phyloP scores from a whole-genome alignment of 805 yeast species.

The Hermanozyma aechmeae region DNA sequence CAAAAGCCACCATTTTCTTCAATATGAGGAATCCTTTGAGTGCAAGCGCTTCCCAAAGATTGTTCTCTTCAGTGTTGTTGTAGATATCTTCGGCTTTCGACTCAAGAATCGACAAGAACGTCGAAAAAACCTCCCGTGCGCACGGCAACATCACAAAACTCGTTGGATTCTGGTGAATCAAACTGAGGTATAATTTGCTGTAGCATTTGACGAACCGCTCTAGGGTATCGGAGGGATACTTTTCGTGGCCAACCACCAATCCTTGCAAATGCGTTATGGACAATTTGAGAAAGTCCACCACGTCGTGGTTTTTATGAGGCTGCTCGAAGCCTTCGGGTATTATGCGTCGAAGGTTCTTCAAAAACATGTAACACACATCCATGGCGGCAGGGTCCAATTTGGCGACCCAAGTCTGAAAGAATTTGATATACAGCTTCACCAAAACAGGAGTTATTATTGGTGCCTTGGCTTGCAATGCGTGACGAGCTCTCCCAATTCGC shows the following conservation, averaged over 20 bases:
- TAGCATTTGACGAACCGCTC: conserved; percentile 68
- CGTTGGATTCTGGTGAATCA: conserved; percentile 55
- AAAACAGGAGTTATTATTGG: conserved; percentile 54
- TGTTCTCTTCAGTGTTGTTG: conserved; percentile 45
- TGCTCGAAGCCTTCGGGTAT: conserved; percentile 69
- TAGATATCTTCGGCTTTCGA: conserved; percentile 60
- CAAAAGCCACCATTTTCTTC: conserved; percentile 53
- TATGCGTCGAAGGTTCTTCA: conserved; percentile 67
- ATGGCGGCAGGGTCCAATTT: conserved; percentile 42
- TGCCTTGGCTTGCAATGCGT: conserved; percentile 65
- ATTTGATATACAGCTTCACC: conserved; percentile 47
- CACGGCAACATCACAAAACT: conserved; percentile 62
- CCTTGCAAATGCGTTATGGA: conserved; percentile 52
- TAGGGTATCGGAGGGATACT: conserved; percentile 37
- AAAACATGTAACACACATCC: conserved; percentile 69
- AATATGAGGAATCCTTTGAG: conserved; percentile 57
- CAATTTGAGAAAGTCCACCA: conserved; percentile 51
- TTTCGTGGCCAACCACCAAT: conserved; percentile 46
- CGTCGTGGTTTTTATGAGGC: conserved; percentile 50
- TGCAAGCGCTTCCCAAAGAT: conserved; percentile 68
- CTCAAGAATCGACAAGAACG: conserved; percentile 52
- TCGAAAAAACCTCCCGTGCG: conserved; percentile 50
- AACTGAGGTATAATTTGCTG: conserved; percentile 59
- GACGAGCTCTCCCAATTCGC: conserved; percentile 73
- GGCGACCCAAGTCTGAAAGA: conserved; percentile 56